Evolutionary conservation across 345 rosid species (phyloP), one percentile per base, ranked within the genome.

Genomic region (Aquilaria sinensis): DNA sequence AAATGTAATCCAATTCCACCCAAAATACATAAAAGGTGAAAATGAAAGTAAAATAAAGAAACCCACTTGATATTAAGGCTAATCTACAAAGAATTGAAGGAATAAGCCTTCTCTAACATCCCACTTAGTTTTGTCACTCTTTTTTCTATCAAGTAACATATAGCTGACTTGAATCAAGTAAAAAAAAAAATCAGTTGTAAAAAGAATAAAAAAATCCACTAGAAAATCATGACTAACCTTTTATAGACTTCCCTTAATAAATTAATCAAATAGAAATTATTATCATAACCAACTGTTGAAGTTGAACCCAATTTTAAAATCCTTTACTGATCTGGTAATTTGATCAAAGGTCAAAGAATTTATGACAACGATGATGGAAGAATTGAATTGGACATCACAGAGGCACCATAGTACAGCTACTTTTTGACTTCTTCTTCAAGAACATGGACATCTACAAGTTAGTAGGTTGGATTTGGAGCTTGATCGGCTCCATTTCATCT

Each of bases 341-440:
- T 49, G 9, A 32, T 3, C 2, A 56, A 51, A 62, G 4, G 14
- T 1, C 6, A 3, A 30, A 52, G 4, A 7, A 57, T 83, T 77
- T 77, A 93, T 97, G 34, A 94, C 80, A 55, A 96, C 97, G 72
- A 94, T 85, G 56, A 90, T 47, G 30, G 99, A 94, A 47, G 99
- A 90, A 63, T 90, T 95, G 62, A 94, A 94, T 67, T 83, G 96
- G 29, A 86, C 90, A 63, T 94, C 97, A 53, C 89, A 86, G 56
- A 94, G 92, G 62, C 99, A 95, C 58, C 96, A 96, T 60, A 90
- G 80, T 86, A 90, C 97, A 5, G 92, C 87, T 0, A 96, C 99
- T 78, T 88, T 90, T 29, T 96, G 78, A 53, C 23, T 16, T 16
- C 23, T 16, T 16, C 23, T 16, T 16, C 23, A 16, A 16, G 23